phyloP scores from a whole-genome alignment of 805 yeast species.

The Naumovozyma dairenensis region DNA sequence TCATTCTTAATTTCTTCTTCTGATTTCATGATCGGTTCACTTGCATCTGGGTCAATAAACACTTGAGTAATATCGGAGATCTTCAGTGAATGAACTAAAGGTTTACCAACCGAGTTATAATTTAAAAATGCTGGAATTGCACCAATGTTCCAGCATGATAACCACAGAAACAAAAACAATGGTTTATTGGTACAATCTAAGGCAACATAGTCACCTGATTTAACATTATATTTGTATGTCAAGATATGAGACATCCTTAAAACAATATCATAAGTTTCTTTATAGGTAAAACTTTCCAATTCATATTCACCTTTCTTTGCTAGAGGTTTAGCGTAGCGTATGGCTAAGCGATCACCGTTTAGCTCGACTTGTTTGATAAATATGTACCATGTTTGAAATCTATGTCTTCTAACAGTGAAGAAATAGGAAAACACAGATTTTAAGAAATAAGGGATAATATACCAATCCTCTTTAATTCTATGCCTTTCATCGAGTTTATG shows the following conservation, averaged over 20 bases:
- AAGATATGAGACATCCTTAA: conserved; percentile 59
- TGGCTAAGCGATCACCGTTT: conserved; percentile 44
- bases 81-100: conserved; percentile 71
- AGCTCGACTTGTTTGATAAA: conserved; percentile 48
- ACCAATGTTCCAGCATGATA: conserved; percentile 84
- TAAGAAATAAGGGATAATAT: conserved; percentile 38
- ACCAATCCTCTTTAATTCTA: conserved; percentile 42
- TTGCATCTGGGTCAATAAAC: conserved; percentile 66
- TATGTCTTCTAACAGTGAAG: conserved; percentile 18
- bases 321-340: conserved; percentile 44
- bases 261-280: conserved; percentile 55
- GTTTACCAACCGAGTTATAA: conserved; percentile 62
- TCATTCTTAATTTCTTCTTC: conserved; percentile 32
- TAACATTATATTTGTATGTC: conserved; percentile 51
- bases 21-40: conserved; percentile 41
- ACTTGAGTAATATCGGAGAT: conserved; percentile 55
- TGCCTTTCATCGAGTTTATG: conserved; percentile 23
- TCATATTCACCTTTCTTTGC: conserved; percentile 46
- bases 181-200: conserved; percentile 78
- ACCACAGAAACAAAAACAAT: conserved; percentile 67
- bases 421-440: conserved; percentile 34
- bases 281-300: conserved; percentile 57
- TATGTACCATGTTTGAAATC: conserved; percentile 56
- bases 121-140: conserved; percentile 83
- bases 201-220: conserved; percentile 60